A percentile compares a stretch with the other conserved stretches of the same genome.
Conservation (phyloP, 2,329 filamentous ascomycete species). For the Helotiales sp. region DNA sequence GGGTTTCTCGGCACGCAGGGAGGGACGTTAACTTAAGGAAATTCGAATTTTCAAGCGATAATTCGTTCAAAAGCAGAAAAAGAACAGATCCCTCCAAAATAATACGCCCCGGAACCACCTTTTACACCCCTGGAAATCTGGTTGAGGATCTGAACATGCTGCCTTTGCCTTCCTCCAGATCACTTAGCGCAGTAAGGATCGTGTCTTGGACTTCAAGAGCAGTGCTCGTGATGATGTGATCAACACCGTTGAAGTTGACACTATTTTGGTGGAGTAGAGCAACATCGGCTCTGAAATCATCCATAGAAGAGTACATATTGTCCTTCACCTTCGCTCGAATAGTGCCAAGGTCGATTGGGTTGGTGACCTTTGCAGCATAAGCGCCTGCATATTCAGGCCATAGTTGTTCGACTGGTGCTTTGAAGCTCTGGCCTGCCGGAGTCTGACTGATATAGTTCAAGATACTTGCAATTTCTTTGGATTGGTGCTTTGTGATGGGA, state of each 20-base stretch:
- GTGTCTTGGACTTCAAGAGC: slow-evolving; percentile 61
- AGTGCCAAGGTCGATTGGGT: slow-evolving; percentile 81
- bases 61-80: background rate
- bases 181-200: slow-evolving; percentile 19
- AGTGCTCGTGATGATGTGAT: slow-evolving; percentile 70
- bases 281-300: slow-evolving; percentile 75
- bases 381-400: slow-evolving; percentile 77
- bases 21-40: no score
- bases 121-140: background rate
- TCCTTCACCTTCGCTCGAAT: slow-evolving; percentile 81
- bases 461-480: slow-evolving; percentile 17
- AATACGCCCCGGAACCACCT: background rate
- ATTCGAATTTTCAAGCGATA: background rate
- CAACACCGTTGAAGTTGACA: slow-evolving; percentile 76
- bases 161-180: slow-evolving; percentile 22
- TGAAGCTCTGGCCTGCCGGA: slow-evolving; percentile 66
- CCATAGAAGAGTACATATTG: slow-evolving; percentile 65
- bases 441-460: slow-evolving; percentile 22
- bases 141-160: background rate
- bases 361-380: slow-evolving; percentile 68
- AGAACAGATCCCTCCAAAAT: background rate
- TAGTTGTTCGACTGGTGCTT: slow-evolving; percentile 75
- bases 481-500: slow-evolving; percentile 19
- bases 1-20: no score
- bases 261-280: slow-evolving; percentile 80